Conservation (phyloP, 2,329 filamentous ascomycete genomes). For the Ilyonectria destructans region DNA sequence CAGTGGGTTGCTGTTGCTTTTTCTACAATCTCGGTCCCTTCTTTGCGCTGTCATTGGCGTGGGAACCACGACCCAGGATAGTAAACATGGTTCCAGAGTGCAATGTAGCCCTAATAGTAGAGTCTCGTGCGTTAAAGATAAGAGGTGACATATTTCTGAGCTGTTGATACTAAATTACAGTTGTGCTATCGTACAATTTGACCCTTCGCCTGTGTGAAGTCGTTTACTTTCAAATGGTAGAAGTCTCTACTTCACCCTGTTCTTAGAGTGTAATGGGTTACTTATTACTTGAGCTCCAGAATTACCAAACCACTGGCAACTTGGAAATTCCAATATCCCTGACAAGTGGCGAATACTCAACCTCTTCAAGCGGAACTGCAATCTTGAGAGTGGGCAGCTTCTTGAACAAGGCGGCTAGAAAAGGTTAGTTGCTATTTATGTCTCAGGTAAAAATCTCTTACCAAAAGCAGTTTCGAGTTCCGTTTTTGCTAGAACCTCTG, state of each 20-base stretch:
- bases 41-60: too few relatives aligned
- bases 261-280: neutral
- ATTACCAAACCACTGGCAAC: slow-evolving; percentile 56
- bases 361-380: slow-evolving; percentile 56
- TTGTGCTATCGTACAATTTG: neutral
- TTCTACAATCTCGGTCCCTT: too few relatives aligned
- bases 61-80: too few relatives aligned
- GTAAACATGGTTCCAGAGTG: too few relatives aligned
- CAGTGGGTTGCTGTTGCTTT: too few relatives aligned
- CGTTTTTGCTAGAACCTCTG: slow-evolving; percentile 60
- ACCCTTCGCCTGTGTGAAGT: neutral
- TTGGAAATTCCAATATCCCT: slow-evolving; percentile 60
- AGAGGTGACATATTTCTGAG: neutral
- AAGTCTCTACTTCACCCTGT: neutral
- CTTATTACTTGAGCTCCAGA: neutral
- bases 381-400: slow-evolving; percentile 59
- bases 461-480: slow-evolving; percentile 63
- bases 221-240: neutral
- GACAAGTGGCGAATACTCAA: slow-evolving; percentile 57
- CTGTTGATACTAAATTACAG: neutral
- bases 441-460: slow-evolving; percentile 46
- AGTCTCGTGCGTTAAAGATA: neutral
- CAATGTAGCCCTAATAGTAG: too few relatives aligned
- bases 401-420: slow-evolving; percentile 56
- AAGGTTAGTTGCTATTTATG: neutral